These are phyloP conservation scores for Friedmanniomyces endolithicus DNA, from an alignment of 495 filamentous ascomycete genomes.

Conservation along the genomic window DNA sequence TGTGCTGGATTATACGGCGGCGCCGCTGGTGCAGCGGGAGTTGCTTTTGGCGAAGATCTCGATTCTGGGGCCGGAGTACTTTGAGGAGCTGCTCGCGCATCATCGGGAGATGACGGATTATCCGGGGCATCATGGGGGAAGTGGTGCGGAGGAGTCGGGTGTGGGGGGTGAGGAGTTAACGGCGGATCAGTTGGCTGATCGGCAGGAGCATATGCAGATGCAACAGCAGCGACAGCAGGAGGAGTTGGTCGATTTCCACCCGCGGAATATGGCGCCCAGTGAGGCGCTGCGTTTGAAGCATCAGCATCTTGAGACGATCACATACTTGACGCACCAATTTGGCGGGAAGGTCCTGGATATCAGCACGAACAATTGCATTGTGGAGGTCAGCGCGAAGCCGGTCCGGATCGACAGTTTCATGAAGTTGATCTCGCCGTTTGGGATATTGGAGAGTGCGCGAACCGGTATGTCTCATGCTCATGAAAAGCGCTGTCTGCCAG, in stretches of 20 bases:
- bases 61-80: slow-evolving; percentile 91
- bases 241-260: slow-evolving; percentile 49
- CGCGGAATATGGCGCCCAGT: slow-evolving; percentile 65
- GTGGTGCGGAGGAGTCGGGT: too few species aligned
- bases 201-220: neutral
- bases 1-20: slow-evolving; percentile 85
- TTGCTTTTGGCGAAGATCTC: slow-evolving; percentile 92
- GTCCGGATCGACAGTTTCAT: slow-evolving; percentile 91
- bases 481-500: neutral
- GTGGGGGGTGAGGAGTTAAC: slow-evolving; percentile 14
- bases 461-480: slow-evolving; percentile 38
- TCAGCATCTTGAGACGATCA: slow-evolving; percentile 89
- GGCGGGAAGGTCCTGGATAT: slow-evolving; percentile 96
- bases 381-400: slow-evolving; percentile 91
- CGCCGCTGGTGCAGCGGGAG: slow-evolving; percentile 92
- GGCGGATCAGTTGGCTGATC: slow-evolving; percentile 29
- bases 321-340: slow-evolving; percentile 92
- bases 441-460: slow-evolving; percentile 85
- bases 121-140: neutral
- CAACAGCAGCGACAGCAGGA: slow-evolving; percentile 34
- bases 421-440: slow-evolving; percentile 90
- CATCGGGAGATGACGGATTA: slow-evolving; percentile 60
- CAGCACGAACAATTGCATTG: slow-evolving; percentile 94
- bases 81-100: slow-evolving; percentile 88
- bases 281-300: slow-evolving; percentile 91